Conservation (phyloP, 2,329 filamentous ascomycete species). For the Lachnellula cervina region DNA sequence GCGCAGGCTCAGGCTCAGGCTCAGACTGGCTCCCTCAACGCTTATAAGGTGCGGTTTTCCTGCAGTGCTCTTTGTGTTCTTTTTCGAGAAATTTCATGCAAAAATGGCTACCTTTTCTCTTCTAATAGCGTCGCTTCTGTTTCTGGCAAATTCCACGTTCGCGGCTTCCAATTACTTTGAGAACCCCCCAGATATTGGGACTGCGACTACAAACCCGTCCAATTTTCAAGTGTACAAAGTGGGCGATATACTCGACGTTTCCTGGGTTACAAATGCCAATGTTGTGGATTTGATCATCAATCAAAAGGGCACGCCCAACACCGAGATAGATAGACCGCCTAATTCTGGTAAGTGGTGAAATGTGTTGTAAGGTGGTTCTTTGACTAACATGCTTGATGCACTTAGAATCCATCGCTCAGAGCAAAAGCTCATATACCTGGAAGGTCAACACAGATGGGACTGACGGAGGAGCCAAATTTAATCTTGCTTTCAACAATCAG, state of each 20-base stretch:
- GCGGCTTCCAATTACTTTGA: not conserved
- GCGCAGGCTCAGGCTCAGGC: no score
- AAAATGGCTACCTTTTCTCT: no score
- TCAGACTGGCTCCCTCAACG: no score
- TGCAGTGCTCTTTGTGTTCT: no score
- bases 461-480: slow-evolving; percentile 4
- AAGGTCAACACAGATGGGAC: slow-evolving; percentile 2
- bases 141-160: no score
- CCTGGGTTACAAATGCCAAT: not conserved
- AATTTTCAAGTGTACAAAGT: slow-evolving; percentile 3
- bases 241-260: not conserved
- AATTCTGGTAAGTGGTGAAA: not conserved
- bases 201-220: not conserved
- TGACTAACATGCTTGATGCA: not conserved
- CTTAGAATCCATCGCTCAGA: not conserved
- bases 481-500: slow-evolving; percentile 1
- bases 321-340: not conserved
- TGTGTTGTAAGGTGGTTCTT: not conserved
- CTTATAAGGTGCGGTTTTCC: no score
- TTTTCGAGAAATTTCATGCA: no score
- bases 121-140: no score
- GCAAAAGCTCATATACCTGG: not conserved
- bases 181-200: not conserved
- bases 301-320: not conserved
- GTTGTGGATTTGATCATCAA: not conserved